A percentile compares a stretch with the other conserved stretches of the same genome.
Evolutionary conservation across 2,329 filamentous ascomycete genomes (phyloP).

Genomic region (Microcyclospora pomicola): DNA sequence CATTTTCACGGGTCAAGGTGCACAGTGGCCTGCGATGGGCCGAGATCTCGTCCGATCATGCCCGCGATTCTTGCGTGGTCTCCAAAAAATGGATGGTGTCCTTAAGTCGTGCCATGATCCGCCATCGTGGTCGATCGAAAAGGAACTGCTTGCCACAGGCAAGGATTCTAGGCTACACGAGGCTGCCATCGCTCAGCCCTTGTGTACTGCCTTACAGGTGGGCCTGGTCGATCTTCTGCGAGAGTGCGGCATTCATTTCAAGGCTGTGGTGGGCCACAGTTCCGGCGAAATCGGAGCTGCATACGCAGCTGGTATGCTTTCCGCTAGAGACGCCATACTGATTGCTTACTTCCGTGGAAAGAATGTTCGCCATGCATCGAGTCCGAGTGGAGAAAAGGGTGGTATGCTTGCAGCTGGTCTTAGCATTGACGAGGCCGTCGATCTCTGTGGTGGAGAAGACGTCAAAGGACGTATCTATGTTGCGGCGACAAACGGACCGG

Average conservation of each 20-base stretch:
- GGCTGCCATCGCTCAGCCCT: constrained; percentile 34
- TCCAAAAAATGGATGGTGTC: too few relatives aligned
- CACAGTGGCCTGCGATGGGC: constrained; percentile 1
- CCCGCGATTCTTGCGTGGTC: too few relatives aligned
- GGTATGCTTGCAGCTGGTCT: constrained; percentile 17
- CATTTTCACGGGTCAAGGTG: constrained; percentile 3
- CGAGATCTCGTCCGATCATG: not conserved
- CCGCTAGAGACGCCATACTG: constrained; percentile 5
- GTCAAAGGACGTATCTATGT: constrained; percentile 5
- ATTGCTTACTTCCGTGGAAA: constrained; percentile 15
- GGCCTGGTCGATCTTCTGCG: constrained; percentile 31
- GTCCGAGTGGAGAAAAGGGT: constrained; percentile 1
- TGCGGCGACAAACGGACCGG: constrained; percentile 27
- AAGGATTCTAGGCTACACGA: constrained; percentile 5
- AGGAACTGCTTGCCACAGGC: not conserved
- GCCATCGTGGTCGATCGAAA: not conserved
- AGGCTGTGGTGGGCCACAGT: constrained; percentile 19
- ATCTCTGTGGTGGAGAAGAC: not conserved
- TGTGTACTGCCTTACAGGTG: constrained; percentile 43
- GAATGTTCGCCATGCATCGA: not conserved
- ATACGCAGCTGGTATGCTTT: constrained; percentile 16
- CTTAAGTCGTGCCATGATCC: not conserved
- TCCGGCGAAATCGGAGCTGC: constrained; percentile 23
- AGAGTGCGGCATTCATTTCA: constrained; percentile 9
- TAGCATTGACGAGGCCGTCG: constrained; percentile 6